Percentiles rank a stretch among this genome's conserved stretches.
These are phyloP conservation scores for Prunus yedoensis DNA, from an alignment of 331 rosid genomes.

Conservation along the genomic window DNA sequence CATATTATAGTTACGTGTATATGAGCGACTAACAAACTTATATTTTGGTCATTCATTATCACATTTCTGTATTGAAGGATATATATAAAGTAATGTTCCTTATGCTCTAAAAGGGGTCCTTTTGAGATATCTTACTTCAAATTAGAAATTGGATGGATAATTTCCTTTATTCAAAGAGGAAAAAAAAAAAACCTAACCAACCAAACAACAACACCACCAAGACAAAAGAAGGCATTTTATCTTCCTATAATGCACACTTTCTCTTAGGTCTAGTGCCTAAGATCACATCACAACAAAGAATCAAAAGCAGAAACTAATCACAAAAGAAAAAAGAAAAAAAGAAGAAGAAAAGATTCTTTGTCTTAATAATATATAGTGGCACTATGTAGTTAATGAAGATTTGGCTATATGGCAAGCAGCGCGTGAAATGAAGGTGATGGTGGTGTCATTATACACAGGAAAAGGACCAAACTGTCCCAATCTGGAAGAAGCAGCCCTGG, in stretches of 20 bases:
- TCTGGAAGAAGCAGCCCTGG: background rate
- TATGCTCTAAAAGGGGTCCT: background rate
- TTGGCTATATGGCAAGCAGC: background rate
- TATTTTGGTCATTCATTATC: too few relatives aligned
- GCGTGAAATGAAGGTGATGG: background rate
- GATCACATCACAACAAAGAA: background rate
- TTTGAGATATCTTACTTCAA: background rate
- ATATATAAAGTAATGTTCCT: too few relatives aligned
- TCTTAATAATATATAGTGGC: background rate
- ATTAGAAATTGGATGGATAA: background rate
- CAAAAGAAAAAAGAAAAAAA: background rate
- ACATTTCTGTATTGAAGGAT: too few relatives aligned
- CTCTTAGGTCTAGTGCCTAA: background rate
- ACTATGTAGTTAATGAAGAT: background rate
- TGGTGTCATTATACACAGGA: too few relatives aligned
- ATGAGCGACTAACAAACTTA: too few relatives aligned
- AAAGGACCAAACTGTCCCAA: background rate
- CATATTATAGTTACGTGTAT: too few relatives aligned
- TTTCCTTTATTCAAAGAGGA: background rate
- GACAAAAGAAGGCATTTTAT: background rate
- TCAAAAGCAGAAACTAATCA: background rate
- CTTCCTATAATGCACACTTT: background rate
- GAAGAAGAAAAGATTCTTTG: background rate
- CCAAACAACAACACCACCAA: background rate
- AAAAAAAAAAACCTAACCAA: background rate